Conservation (phyloP, 768 basidiomycete species). For the Lactarius indigo region DNA sequence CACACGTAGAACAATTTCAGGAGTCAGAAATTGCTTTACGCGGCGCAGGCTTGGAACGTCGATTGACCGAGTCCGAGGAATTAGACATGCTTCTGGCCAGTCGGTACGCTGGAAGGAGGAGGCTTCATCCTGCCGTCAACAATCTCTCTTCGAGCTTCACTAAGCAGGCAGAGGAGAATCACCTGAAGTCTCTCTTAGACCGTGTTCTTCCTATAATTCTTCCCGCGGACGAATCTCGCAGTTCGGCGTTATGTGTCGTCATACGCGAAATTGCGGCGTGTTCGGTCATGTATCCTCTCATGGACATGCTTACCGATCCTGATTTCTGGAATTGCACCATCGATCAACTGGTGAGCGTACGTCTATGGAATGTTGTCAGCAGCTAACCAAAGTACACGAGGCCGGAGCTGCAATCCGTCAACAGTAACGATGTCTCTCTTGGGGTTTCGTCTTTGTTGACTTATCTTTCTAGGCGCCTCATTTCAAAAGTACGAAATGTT, state of each 20-base stretch:
- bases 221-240: conserved; percentile 70
- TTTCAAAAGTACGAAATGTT: conserved; percentile 82
- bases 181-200: conserved; percentile 70
- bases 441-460: conserved; percentile 8
- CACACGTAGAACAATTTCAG: conserved; percentile 86
- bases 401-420: conserved; percentile 70
- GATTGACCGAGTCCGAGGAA: conserved; percentile 85
- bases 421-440: conserved; percentile 54
- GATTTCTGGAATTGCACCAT: conserved; percentile 96
- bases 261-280: conserved; percentile 82
- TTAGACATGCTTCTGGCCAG: conserved; percentile 83
- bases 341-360: conserved; percentile 76
- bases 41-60: conserved; percentile 76
- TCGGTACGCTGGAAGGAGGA: conserved; percentile 68
- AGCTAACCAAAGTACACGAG: conserved; percentile 31
- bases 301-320: conserved; percentile 92
- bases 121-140: conserved; percentile 80
- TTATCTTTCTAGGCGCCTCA: conserved; percentile 56
- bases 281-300: conserved; percentile 76
- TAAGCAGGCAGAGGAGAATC: conserved; percentile 84
- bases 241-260: conserved; percentile 66
- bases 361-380: not conserved
- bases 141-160: conserved; percentile 88
- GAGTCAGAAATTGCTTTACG: conserved; percentile 85
- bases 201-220: conserved; percentile 68